Percentiles rank a stretch among this genome's conserved stretches.
These are phyloP conservation scores for Tricholoma matsutake DNA, from an alignment of 768 basidiomycete genomes.

Conservation along the genomic window DNA sequence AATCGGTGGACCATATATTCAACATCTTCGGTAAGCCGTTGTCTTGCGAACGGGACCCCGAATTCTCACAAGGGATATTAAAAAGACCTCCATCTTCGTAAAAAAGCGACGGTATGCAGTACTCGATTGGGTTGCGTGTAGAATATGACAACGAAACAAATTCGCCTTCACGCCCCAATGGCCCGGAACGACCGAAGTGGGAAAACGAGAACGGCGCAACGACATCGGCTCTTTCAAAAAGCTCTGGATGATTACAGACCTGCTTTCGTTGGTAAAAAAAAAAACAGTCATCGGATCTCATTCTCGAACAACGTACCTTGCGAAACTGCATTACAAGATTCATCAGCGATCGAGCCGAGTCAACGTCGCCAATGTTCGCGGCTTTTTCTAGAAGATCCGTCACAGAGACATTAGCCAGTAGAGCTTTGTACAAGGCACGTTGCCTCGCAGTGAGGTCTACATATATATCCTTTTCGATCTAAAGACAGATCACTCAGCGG, in stretches of 20 bases:
- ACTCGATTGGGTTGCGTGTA: constrained; percentile 83
- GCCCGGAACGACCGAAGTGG: constrained; percentile 75
- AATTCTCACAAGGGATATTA: constrained; percentile 57
- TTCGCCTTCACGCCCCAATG: constrained; percentile 86
- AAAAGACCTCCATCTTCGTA: constrained; percentile 76
- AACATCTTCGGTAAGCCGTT: constrained; percentile 63
- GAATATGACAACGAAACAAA: constrained; percentile 81
- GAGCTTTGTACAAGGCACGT: constrained; percentile 81
- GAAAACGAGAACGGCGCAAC: constrained; percentile 90
- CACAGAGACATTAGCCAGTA: constrained; percentile 92
- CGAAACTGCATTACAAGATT: constrained; percentile 99
- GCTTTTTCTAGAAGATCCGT: constrained; percentile 93
- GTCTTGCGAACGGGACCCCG: constrained; percentile 45
- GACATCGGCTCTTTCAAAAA: constrained; percentile 97
- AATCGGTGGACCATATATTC: constrained; percentile 89
- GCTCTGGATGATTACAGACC: constrained; percentile 98
- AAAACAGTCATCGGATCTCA: neutral
- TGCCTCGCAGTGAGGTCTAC: constrained; percentile 94
- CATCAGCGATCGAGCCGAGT: constrained; percentile 93
- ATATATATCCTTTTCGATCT: constrained; percentile 97
- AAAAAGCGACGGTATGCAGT: constrained; percentile 68
- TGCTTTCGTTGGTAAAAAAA: constrained; percentile 20
- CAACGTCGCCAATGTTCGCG: constrained; percentile 84
- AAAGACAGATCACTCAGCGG: neutral
- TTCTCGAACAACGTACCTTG: constrained; percentile 52